Conservation (phyloP, 1,284 basidiomycete species). For the Malassezia vespertilionis region DNA sequence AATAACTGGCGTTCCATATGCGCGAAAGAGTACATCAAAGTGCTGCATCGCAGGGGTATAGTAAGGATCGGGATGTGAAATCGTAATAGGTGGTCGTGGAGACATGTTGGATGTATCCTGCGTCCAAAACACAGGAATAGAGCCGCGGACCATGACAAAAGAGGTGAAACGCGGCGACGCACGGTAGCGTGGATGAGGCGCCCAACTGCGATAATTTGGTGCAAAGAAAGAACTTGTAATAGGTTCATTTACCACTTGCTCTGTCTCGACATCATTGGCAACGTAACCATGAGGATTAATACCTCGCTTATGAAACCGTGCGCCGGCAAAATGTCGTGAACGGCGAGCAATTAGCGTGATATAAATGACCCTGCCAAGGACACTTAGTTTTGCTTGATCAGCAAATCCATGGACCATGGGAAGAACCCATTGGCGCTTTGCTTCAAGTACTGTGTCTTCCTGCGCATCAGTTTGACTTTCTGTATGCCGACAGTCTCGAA, state of each 20-base stretch:
- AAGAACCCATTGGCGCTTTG: slow-evolving; percentile 65
- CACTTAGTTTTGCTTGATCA: slow-evolving; percentile 90
- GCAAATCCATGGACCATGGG: slow-evolving; percentile 92
- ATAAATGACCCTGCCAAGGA: slow-evolving; percentile 80
- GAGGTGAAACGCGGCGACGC: slow-evolving; percentile 70
- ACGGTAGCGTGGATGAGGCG: slow-evolving; percentile 52
- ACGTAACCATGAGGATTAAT: slow-evolving; percentile 85
- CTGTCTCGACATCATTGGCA: slow-evolving; percentile 97
- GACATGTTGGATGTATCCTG: slow-evolving; percentile 84
- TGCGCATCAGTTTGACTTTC: slow-evolving; percentile 13
- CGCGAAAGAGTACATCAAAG: slow-evolving; percentile 79
- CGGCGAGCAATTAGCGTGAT: slow-evolving; percentile 86
- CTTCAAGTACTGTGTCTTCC: slow-evolving; percentile 26
- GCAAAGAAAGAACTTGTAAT: slow-evolving; percentile 56
- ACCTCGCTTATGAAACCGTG: slow-evolving; percentile 85
- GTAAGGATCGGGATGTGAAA: slow-evolving; percentile 83
- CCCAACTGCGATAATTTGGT: slow-evolving; percentile 40
- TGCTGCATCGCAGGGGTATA: slow-evolving; percentile 84
- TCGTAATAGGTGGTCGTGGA: slow-evolving; percentile 82
- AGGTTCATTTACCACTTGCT: slow-evolving; percentile 92
- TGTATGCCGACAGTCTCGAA: slow-evolving; percentile 27
- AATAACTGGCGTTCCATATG: slow-evolving; percentile 81
- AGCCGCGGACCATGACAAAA: slow-evolving; percentile 91
- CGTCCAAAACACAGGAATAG: slow-evolving; percentile 91
- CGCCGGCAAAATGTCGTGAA: slow-evolving; percentile 90